Evolutionary conservation across 208 protist genomes (phyloP).

Genomic region (Trypanosoma boissoni): DNA sequence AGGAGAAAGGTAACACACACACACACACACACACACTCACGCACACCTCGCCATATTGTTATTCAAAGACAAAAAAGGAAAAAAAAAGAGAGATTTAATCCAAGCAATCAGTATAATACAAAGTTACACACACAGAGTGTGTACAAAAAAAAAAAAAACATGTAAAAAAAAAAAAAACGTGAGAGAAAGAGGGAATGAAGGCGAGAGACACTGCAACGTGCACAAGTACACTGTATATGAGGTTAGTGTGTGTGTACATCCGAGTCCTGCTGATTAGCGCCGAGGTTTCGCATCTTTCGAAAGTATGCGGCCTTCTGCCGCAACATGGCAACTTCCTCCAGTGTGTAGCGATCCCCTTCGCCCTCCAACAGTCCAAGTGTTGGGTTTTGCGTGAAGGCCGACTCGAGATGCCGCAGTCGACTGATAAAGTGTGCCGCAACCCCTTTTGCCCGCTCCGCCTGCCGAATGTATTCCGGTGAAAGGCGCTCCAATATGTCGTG

Average conservation of each 20-base stretch:
- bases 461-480: constrained; percentile 56
- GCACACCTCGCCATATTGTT: not conserved
- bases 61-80: constrained; percentile 12
- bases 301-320: constrained; percentile 84
- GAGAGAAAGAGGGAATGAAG: too few relatives aligned
- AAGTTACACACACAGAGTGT: not conserved
- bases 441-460: constrained; percentile 36
- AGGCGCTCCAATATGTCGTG: constrained; percentile 54
- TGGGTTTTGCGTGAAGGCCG: constrained; percentile 52
- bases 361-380: constrained; percentile 45
- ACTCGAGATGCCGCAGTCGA: constrained; percentile 51
- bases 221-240: not conserved
- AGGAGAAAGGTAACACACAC: too few relatives aligned
- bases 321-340: constrained; percentile 72
- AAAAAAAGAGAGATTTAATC: not conserved
- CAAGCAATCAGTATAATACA: too few relatives aligned
- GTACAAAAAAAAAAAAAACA: not conserved
- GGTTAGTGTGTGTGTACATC: constrained; percentile 72
- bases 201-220: too few relatives aligned
- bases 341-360: constrained; percentile 47
- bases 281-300: constrained; percentile 68
- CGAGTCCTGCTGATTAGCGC: constrained; percentile 70
- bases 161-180: not conserved
- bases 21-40: not conserved
- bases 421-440: constrained; percentile 50